Evolutionary conservation across 768 basidiomycete genomes (phyloP).

Genomic region (Mycena polygramma): DNA sequence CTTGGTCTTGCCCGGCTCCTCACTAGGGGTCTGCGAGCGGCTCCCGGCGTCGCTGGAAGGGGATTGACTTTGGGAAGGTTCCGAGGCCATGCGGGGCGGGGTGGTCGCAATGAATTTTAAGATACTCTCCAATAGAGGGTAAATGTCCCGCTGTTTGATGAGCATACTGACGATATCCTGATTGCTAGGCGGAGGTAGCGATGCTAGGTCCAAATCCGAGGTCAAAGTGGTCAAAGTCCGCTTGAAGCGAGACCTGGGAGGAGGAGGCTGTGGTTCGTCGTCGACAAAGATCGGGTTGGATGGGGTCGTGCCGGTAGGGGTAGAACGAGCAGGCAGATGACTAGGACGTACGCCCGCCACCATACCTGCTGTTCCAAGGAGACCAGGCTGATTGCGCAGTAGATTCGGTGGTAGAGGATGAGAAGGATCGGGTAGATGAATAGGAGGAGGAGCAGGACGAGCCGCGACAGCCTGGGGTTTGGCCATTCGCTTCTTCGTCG

Average conservation of each 20-base stretch:
- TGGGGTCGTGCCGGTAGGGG: conserved; percentile 64
- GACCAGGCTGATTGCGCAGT: conserved; percentile 77
- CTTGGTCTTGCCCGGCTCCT: conserved; percentile 54
- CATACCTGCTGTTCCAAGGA: conserved; percentile 80
- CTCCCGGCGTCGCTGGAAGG: conserved; percentile 17
- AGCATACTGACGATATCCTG: conserved; percentile 73
- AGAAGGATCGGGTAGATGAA: conserved; percentile 72
- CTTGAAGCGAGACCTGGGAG: conserved; percentile 27
- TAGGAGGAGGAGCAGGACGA: conserved; percentile 66
- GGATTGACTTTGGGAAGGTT: conserved; percentile 20
- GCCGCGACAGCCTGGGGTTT: conserved; percentile 55
- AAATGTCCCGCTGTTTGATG: conserved; percentile 73
- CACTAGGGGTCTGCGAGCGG: conserved; percentile 30
- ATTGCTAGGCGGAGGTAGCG: conserved; percentile 63
- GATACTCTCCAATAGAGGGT: conserved; percentile 74
- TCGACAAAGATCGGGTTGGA: conserved; percentile 81
- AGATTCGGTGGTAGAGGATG: conserved; percentile 76
- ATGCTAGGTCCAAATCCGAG: conserved; percentile 52
- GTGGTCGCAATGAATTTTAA: conserved; percentile 67
- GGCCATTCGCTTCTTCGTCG: conserved; percentile 48
- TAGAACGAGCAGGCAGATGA: conserved; percentile 53
- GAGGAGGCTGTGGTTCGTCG: conserved; percentile 53
- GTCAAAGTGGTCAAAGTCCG: conserved; percentile 26
- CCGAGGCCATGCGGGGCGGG: background rate
- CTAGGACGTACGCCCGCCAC: conserved; percentile 76